Evolutionary conservation across 1,284 basidiomycete genomes (phyloP).

Genomic region (Microbotryum scabiosae): DNA sequence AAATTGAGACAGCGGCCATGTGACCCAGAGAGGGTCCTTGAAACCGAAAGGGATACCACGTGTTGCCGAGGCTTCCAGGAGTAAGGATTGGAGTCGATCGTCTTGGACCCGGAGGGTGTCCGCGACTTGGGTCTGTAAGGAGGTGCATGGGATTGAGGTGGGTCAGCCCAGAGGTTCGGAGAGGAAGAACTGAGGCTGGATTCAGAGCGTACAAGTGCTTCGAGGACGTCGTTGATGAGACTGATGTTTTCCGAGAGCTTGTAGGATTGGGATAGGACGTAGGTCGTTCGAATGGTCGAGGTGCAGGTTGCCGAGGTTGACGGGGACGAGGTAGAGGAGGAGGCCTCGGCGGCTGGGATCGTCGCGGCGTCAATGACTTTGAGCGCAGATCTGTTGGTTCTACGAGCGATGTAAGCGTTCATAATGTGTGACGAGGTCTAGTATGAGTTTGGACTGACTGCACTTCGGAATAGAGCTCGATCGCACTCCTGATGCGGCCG

Average conservation of each 20-base stretch:
- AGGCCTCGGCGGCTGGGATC: not conserved
- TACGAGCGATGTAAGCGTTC: not conserved
- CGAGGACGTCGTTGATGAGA: conserved; percentile 18
- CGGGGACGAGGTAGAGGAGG: conserved; percentile 14
- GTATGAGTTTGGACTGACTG: conserved; percentile 12
- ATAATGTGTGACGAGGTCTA: too few species aligned
- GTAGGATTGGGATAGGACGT: conserved; percentile 20
- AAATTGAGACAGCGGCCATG: conserved; percentile 32
- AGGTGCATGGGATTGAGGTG: not conserved
- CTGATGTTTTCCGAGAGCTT: conserved; percentile 23
- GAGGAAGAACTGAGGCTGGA: not conserved
- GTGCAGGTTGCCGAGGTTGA: not conserved
- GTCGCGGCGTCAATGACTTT: not conserved
- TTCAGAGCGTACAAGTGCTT: conserved; percentile 15
- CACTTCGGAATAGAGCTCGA: conserved; percentile 28
- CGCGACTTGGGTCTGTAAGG: conserved; percentile 4
- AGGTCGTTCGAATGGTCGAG: conserved; percentile 13
- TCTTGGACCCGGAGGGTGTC: conserved; percentile 11
- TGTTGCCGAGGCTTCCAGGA: conserved; percentile 27
- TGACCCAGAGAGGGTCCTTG: conserved; percentile 33
- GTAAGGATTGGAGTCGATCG: conserved; percentile 23
- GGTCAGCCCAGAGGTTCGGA: not conserved
- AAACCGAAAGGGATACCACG: conserved; percentile 28
- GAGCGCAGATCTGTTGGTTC: conserved; percentile 1
- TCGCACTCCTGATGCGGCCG: conserved; percentile 10